phyloP scores from a whole-genome alignment of 176 grass and related monocot species.

The Bonia amplexicaulis region DNA sequence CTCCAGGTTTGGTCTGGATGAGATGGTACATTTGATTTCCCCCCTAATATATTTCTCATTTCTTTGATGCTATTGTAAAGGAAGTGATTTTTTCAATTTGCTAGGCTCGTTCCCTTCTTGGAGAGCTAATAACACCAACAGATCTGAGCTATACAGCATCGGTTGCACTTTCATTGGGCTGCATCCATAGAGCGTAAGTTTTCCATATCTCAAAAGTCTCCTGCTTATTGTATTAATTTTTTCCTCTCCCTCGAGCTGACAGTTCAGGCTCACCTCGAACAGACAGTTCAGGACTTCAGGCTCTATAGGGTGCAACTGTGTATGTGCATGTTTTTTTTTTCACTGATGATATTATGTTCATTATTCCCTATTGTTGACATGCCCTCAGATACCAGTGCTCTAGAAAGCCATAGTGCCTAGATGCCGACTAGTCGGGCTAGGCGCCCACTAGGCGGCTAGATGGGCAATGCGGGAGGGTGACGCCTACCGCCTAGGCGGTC shows the following conservation, averaged over 20 bases:
- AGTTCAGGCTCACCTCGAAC: not conserved
- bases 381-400: not conserved
- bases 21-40: not conserved
- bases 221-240: constrained; percentile 17
- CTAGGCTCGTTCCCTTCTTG: constrained; percentile 83
- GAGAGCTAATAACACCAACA: constrained; percentile 62
- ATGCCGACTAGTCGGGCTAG: too few relatives aligned
- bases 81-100: constrained; percentile 34
- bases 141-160: constrained; percentile 75
- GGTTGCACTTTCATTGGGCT: constrained; percentile 81
- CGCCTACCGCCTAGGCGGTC: too few relatives aligned
- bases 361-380: not conserved
- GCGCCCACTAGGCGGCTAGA: too few relatives aligned
- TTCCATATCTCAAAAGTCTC: not conserved
- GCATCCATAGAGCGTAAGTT: constrained; percentile 79
- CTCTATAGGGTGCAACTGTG: not conserved
- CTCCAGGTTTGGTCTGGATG: not conserved
- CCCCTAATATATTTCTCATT: not conserved
- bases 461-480: too few relatives aligned
- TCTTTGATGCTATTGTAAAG: constrained; percentile 14
- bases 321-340: not conserved
- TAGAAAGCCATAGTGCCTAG: not conserved
- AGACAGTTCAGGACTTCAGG: too few relatives aligned
- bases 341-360: not conserved
- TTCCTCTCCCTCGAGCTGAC: not conserved